A percentile compares a stretch with the other conserved stretches of the same genome.
Evolutionary conservation across 768 basidiomycete genomes (phyloP).

Genomic region (Chalciporus sphaerocephalus): DNA sequence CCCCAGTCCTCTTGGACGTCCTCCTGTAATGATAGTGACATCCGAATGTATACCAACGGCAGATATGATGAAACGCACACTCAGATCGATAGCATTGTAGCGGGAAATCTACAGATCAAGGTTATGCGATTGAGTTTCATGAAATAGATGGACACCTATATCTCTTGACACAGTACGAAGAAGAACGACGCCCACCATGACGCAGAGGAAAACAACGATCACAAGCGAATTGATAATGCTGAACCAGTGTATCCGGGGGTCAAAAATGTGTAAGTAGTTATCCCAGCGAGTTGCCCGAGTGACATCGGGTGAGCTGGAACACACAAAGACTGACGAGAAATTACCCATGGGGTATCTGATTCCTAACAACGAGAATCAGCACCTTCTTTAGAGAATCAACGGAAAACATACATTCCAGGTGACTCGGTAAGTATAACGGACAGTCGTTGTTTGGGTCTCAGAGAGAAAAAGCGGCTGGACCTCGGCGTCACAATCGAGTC

Average conservation of each 20-base stretch:
- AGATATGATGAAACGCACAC: constrained; percentile 43
- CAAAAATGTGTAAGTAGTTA: constrained; percentile 89
- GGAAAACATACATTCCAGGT: constrained; percentile 68
- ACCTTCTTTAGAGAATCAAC: neutral
- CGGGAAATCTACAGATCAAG: constrained; percentile 34
- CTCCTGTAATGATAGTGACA: constrained; percentile 46
- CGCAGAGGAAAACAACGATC: constrained; percentile 86
- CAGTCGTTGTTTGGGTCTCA: constrained; percentile 53
- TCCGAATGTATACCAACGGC: neutral
- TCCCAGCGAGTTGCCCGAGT: constrained; percentile 92
- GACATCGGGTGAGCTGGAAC: constrained; percentile 9
- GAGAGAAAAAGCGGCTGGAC: constrained; percentile 52
- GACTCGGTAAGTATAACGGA: constrained; percentile 86
- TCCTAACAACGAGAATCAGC: constrained; percentile 41
- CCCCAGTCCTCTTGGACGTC: constrained; percentile 98
- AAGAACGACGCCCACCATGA: constrained; percentile 91
- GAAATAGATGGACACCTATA: constrained; percentile 39
- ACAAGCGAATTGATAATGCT: constrained; percentile 89
- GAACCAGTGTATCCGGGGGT: constrained; percentile 96
- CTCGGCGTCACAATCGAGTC: constrained; percentile 49
- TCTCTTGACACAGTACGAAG: constrained; percentile 84
- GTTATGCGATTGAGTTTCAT: neutral
- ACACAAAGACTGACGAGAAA: constrained; percentile 1
- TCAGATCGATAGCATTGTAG: constrained; percentile 93
- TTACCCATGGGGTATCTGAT: constrained; percentile 82